Evolutionary conservation across 2,329 filamentous ascomycete species (phyloP), one percentile per base, ranked within the genome.

Genomic region (Alternaria brassicae): DNA sequence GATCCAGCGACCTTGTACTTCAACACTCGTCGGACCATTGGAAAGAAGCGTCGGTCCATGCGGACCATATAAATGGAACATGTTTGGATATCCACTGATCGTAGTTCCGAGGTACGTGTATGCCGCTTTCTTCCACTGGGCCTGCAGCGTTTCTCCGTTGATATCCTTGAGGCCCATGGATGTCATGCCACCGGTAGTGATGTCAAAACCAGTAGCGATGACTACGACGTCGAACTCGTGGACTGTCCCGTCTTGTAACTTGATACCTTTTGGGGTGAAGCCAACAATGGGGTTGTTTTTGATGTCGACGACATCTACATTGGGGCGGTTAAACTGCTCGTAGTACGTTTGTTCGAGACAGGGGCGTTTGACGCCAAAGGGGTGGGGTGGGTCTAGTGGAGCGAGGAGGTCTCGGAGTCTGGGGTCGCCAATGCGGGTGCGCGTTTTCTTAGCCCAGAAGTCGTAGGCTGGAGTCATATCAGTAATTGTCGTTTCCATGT

Each of bases 301-400:
- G 57, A 79, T 67, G 59, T 80, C 73, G 36, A 80, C 66, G 25
- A 80, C 61, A 37, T 70, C 66, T 17, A 79, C 77, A 39, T 80
- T 74, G 9, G 71, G 64, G 27, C 67, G 68, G 63, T 80, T 74
- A 44, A 79, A 70, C 17, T 74, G 61, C 55, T 81, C 79, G 58
- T 80, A 81, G 67, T 72, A 81, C 61, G 74, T 69, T 39, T 79
- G 77, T 65, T 81, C 79, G 8, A 81, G 71, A 32, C 69, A 75
- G 7, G 76, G 73, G 1, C 78, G 71, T 68, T 79, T 80, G 28
- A 73, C 75, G 12, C 78, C 78, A 44, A 75, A 79, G 2, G 72
- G 65, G 59, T 81, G 77, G 2, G 76, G 78, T 19, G 71, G 72
- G 60, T 76, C 62, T 25, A 75, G 63, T 0, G 79, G 79, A 17